A percentile compares a stretch with the other conserved stretches of the same genome.
Evolutionary conservation across 306 rosid species (phyloP).

Genomic region (Lupinus albus): DNA sequence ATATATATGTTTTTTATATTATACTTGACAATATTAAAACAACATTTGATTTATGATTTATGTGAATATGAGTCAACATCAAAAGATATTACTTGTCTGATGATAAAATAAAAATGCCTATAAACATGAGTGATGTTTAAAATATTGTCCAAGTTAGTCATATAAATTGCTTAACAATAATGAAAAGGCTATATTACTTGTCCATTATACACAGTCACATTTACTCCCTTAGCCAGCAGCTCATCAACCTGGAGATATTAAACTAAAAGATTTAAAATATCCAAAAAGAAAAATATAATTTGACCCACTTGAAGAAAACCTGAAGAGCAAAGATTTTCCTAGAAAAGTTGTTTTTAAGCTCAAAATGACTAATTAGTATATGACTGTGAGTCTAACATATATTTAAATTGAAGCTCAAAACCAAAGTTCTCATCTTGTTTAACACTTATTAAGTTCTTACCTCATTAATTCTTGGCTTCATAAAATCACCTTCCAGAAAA

Average conservation of each 20-base stretch:
- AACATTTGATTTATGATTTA: no score
- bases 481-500: no score
- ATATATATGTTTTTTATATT: no score
- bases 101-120: no score
- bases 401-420: background rate
- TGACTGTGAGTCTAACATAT: background rate
- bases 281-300: background rate
- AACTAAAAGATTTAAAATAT: slow-evolving; percentile 25
- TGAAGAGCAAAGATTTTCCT: background rate
- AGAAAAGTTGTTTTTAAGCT: background rate
- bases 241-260: slow-evolving; percentile 65
- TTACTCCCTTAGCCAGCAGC: slow-evolving; percentile 75
- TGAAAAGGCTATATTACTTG: slow-evolving; percentile 48
- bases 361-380: slow-evolving; percentile 1
- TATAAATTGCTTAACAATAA: no score
- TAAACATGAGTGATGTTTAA: no score
- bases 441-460: slow-evolving; percentile 39
- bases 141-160: no score
- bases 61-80: no score
- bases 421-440: background rate
- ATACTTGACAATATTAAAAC: no score
- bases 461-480: no score
- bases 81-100: no score
- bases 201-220: slow-evolving; percentile 82
- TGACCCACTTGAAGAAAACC: background rate